These are phyloP conservation scores for Annulohypoxylon stygium DNA, from an alignment of 495 filamentous ascomycete species.

Conservation along the genomic window DNA sequence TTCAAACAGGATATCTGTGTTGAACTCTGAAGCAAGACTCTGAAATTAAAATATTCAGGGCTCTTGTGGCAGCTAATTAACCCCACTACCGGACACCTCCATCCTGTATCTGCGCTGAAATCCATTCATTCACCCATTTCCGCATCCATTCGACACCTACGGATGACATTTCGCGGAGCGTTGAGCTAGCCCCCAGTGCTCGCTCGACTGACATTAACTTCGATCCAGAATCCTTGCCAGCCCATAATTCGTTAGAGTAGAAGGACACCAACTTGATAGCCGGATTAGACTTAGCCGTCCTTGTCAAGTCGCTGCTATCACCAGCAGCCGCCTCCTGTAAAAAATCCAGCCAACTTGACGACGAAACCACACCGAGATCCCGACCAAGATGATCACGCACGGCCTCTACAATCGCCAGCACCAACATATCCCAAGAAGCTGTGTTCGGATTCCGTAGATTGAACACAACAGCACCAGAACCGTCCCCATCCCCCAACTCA, in stretches of 20 bases:
- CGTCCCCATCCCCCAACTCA: background rate
- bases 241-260: constrained; percentile 35
- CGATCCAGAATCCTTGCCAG: background rate
- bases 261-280: constrained; percentile 26
- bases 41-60: background rate
- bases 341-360: constrained; percentile 16
- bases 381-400: background rate
- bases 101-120: constrained; percentile 1
- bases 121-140: constrained; percentile 48
- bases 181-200: constrained; percentile 22
- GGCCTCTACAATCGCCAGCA: constrained; percentile 2
- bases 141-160: constrained; percentile 30
- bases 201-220: constrained; percentile 22
- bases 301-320: background rate
- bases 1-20: background rate
- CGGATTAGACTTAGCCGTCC: constrained; percentile 12
- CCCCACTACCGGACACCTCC: background rate
- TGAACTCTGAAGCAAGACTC: background rate
- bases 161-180: constrained; percentile 31
- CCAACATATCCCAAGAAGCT: background rate
- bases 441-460: constrained; percentile 32
- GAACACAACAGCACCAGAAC: constrained; percentile 11
- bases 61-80: background rate
- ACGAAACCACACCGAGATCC: constrained; percentile 15
- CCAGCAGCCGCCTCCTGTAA: constrained; percentile 13